Evolutionary conservation across 176 grass and related monocot genomes (phyloP).

Genomic region (Ensete ventricosum): DNA sequence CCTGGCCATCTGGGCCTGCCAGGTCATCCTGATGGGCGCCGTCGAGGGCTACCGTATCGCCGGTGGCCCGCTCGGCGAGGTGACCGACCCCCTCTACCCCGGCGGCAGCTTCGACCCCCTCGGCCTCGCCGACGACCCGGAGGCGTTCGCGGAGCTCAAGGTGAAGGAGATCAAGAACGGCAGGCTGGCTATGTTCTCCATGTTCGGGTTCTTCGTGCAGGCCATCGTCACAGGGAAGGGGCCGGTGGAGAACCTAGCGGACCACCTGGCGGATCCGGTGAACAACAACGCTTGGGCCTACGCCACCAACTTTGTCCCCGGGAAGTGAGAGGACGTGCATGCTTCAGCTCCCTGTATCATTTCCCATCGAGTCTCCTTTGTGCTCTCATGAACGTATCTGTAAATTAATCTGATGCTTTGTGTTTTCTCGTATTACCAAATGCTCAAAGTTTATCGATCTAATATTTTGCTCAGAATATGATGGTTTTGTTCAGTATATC

Average conservation of each 20-base stretch:
- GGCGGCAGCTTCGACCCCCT: slow-evolving; percentile 67
- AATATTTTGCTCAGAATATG: too few relatives aligned
- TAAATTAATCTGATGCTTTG: not conserved
- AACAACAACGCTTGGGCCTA: slow-evolving; percentile 80
- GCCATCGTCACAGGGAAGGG: slow-evolving; percentile 79
- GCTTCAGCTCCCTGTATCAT: not conserved
- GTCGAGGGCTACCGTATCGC: slow-evolving; percentile 69
- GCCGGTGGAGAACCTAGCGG: slow-evolving; percentile 66
- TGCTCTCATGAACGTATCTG: not conserved
- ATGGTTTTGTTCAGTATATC: too few relatives aligned
- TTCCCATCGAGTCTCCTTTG: not conserved
- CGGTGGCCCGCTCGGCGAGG: slow-evolving; percentile 59
- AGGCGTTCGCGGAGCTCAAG: slow-evolving; percentile 69
- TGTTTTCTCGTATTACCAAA: too few relatives aligned
- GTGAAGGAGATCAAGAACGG: slow-evolving; percentile 43
- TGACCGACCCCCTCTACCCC: slow-evolving; percentile 57
- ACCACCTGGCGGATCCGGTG: slow-evolving; percentile 65
- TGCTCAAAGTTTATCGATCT: too few relatives aligned
- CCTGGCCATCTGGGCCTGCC: slow-evolving; percentile 64
- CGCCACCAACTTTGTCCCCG: slow-evolving; percentile 83
- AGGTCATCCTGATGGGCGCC: slow-evolving; percentile 77
- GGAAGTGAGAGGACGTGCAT: slow-evolving; percentile 31
- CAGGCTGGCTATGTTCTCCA: slow-evolving; percentile 54
- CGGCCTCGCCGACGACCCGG: slow-evolving; percentile 59
- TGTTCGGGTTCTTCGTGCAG: slow-evolving; percentile 77